Evolutionary conservation across 768 basidiomycete species (phyloP), one percentile per base, ranked within the genome.

Genomic region (Lactifluus pinguis): DNA sequence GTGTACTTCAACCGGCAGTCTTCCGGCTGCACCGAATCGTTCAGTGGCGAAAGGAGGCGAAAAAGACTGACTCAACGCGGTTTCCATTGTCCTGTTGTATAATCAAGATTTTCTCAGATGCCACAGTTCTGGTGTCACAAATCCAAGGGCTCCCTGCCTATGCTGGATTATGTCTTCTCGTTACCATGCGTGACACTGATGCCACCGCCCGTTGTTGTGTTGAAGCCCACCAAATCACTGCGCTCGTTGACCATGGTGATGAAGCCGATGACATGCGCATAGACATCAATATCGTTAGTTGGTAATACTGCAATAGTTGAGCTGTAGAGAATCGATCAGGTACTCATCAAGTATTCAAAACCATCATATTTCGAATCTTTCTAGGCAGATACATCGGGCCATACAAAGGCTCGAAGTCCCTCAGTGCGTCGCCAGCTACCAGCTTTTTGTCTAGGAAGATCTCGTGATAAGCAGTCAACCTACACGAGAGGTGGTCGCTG

Each of bases 181-280:
- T 92, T 95, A 39, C 93, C 93, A 68, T 98, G 95, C 1, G 97
- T 98, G 48, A 98, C 97, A 73, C 97, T 97, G 97, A 99, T 99
- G 52, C 97, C 97, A 67, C 97, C 97, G 59, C 97, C 97, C 47
- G 92, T 78, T 15, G 86, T 74, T 54, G 98, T 94, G 70, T 99
- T 97, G 81, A 97, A 99, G 47, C 97, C 97, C 55, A 80, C 79
- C 19, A 99, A 76, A 64, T 88, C 80, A 53, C 92, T 91, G 25
- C 84, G 72, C 60, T 82, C 76, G 65, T 85, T 83, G 32, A 91
- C 82, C 66, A 98, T 92, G 41, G 94, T 95, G 66, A 98, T 98
- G 79, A 94, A 97, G 7, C 97, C 97, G 14, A 98, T 77, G 72
- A 98, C 97, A 69, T 95, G 94, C 39, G 93, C 85, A 74, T 93